These are phyloP conservation scores for Neopestalotiopsis sp. DNA, from an alignment of 2,329 filamentous ascomycete species.

Conservation along the genomic window DNA sequence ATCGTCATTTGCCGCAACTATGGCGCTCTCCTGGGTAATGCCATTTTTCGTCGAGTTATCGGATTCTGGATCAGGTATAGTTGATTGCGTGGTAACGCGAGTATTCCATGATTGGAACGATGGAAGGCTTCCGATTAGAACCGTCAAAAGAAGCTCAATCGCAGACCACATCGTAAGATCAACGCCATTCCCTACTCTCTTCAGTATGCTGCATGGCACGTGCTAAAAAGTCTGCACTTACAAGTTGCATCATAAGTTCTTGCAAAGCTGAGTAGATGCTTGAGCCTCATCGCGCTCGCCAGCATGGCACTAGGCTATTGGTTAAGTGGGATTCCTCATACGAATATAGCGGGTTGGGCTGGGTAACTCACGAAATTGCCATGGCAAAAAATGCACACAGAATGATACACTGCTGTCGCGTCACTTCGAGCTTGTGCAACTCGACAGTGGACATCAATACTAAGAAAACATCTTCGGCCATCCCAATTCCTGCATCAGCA, in stretches of 20 bases:
- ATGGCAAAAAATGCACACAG: slow-evolving; percentile 1
- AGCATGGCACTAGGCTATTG: neutral
- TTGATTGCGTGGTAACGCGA: neutral
- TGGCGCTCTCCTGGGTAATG: too few relatives aligned
- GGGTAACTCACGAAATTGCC: neutral
- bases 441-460: neutral
- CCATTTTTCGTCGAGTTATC: too few relatives aligned
- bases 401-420: neutral
- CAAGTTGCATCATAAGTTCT: slow-evolving; percentile 10
- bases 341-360: too few relatives aligned
- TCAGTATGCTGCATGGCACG: neutral
- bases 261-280: slow-evolving; percentile 1
- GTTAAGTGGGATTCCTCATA: neutral
- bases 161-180: slow-evolving; percentile 7
- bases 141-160: slow-evolving; percentile 5
- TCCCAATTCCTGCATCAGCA: neutral
- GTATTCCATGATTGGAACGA: neutral
- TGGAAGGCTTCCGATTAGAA: slow-evolving; percentile 4
- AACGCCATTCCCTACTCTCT: neutral
- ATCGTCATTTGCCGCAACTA: neutral
- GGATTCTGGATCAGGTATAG: too few relatives aligned
- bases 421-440: slow-evolving; percentile 1
- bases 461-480: slow-evolving; percentile 1
- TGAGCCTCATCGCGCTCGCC: neutral
- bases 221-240: neutral